Base-by-base conservation (phyloP, 148 eudicot genomes). In the Cornus kousa region DNA sequence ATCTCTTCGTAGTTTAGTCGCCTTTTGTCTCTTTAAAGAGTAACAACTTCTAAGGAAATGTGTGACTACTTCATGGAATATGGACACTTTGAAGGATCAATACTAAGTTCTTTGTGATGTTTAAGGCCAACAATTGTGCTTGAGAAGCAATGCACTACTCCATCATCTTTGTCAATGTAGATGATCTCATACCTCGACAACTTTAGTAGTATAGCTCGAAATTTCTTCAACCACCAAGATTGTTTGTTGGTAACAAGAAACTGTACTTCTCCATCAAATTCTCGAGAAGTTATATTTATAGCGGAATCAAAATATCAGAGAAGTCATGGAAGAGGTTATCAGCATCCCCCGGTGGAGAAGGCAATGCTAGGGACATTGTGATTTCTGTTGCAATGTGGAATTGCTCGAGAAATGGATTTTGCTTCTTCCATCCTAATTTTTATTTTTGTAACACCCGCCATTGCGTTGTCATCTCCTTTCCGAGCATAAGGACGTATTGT, bases 261-360 rank as follows among this genome's bases (percentile, higher is more conserved):
- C 67, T 82, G 73, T 10, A 92, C 93, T 60, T 81, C 66, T 0
- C 90, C 73, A 20, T 86, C 69, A 78, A 88, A 88, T 9, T 77
- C 68, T 10, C 75, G 69, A 0, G 93, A 73, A 0, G 93, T 88
- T 16, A 80, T 39, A 68, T 82, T n/a, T n/a, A 92, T 16, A 90
- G 74, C 2, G 93, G 93, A 60, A 92, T 75, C 33, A 88, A 7
- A 5, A 87, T 55, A 46, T 92, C 93, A 2, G 82, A 72, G 80
- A 88, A 88, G 50, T 82, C 96, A 70, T 92, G 96, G 75, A 86
- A 92, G 50, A 70, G 75, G 80, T 90, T 92, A 14, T 87, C 90
- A 0, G 77, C 14, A 67, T 16, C 92, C 93, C 17, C 87, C 83
- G 0, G 69, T 48, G 4, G 91, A 88, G 76, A 92, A 88, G 37